phyloP scores from a whole-genome alignment of 1,284 basidiomycete species.

The Malassezia sp. region DNA sequence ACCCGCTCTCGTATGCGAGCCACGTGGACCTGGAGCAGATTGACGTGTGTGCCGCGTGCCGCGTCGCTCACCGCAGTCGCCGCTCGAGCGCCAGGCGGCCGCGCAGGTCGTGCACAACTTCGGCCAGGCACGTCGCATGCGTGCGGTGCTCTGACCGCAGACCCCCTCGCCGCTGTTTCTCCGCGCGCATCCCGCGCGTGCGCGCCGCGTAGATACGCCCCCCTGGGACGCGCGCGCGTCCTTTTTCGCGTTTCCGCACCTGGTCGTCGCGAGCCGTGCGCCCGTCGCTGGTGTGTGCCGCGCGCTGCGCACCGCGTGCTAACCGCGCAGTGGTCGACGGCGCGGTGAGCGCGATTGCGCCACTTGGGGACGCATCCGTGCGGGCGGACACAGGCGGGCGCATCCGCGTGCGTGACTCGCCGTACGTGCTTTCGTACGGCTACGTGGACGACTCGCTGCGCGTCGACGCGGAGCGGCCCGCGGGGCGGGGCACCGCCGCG shows the following conservation, averaged over 20 bases:
- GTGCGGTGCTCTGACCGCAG: too few relatives aligned
- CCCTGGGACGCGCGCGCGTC: slow-evolving; percentile 48
- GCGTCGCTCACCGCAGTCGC: too few relatives aligned
- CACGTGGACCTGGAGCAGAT: slow-evolving; percentile 55
- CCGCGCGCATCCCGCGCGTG: slow-evolving; percentile 63
- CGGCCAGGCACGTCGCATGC: too few relatives aligned
- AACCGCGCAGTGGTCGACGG: too few relatives aligned
- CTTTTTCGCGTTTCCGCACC: slow-evolving; percentile 59
- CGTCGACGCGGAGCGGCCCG: slow-evolving; percentile 48
- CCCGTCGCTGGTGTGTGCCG: slow-evolving; percentile 4
- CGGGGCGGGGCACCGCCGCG: slow-evolving; percentile 52
- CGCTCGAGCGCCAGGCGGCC: slow-evolving; percentile 76
- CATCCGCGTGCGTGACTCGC: slow-evolving; percentile 55
- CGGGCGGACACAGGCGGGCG: slow-evolving; percentile 57
- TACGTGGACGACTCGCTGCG: slow-evolving; percentile 52
- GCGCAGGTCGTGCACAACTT: slow-evolving; percentile 93
- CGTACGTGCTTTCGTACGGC: slow-evolving; percentile 60
- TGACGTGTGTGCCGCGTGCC: too few relatives aligned
- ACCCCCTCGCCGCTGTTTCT: slow-evolving; percentile 58
- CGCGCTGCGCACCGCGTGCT: too few relatives aligned
- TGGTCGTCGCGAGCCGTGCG: slow-evolving; percentile 39
- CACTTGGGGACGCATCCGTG: too few relatives aligned
- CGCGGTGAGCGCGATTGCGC: too few relatives aligned
- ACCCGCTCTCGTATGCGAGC: slow-evolving; percentile 82
- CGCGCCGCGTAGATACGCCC: background rate